Percentiles rank a stretch among this genome's conserved stretches.
Conservation (phyloP, 495 filamentous ascomycete genomes). For the Friedmanniomyces simplex region DNA sequence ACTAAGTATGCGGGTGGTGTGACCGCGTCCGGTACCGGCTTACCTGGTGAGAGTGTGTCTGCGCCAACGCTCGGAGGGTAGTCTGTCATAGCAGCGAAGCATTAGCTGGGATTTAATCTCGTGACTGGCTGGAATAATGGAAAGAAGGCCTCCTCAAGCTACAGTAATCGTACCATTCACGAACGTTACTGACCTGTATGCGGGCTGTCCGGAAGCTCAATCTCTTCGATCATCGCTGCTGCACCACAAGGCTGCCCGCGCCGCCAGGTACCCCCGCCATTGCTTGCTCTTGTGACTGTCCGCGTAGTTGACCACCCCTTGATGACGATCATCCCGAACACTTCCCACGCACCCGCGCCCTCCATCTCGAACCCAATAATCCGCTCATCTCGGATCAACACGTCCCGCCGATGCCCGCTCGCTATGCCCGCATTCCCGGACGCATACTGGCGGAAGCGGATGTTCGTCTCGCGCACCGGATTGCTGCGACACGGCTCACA, state of each 20-base stretch:
- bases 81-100: neutral
- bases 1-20: neutral
- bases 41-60: neutral
- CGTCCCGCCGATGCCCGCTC: slow-evolving; percentile 19
- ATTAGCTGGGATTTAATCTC: neutral
- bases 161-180: slow-evolving; percentile 4
- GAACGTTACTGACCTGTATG: slow-evolving; percentile 3
- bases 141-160: slow-evolving; percentile 14
- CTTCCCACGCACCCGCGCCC: slow-evolving; percentile 21
- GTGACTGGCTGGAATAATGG: neutral
- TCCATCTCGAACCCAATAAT: slow-evolving; percentile 29
- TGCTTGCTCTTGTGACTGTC: slow-evolving; percentile 27
- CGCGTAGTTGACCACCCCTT: slow-evolving; percentile 28
- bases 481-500: neutral
- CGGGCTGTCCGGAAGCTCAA: slow-evolving; percentile 38
- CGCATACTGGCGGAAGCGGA: slow-evolving; percentile 34
- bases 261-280: slow-evolving; percentile 22
- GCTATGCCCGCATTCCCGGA: slow-evolving; percentile 31
- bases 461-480: neutral
- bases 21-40: neutral
- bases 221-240: slow-evolving; percentile 20
- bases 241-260: slow-evolving; percentile 21
- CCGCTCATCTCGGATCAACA: slow-evolving; percentile 1
- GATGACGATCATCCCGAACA: slow-evolving; percentile 22
- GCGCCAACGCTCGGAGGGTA: neutral